A percentile compares a stretch with the other conserved stretches of the same genome.
phyloP scores from a whole-genome alignment of 257 asterid species.

The Thymus mandschuricus region DNA sequence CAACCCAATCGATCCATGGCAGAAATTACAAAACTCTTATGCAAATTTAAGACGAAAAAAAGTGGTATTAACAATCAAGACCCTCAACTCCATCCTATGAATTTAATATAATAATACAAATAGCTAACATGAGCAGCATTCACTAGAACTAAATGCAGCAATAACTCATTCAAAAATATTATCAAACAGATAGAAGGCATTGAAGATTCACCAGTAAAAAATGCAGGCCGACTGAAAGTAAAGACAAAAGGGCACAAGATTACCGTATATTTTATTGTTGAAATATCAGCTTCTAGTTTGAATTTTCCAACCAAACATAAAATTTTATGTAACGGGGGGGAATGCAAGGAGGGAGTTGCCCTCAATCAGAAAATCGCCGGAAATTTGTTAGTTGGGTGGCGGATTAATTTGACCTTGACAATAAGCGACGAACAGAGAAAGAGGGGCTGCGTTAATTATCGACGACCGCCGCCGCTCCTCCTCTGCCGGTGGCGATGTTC shows the following conservation, averaged over 20 bases:
- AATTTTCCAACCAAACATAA: not conserved
- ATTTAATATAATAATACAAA: not conserved
- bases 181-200: constrained; percentile 28
- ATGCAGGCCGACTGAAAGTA: not conserved
- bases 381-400: too few relatives aligned
- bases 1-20: not conserved
- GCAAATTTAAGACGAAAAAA: constrained; percentile 9
- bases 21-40: not conserved
- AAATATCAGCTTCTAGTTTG: not conserved
- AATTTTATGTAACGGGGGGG: not conserved
- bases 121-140: not conserved
- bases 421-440: too few relatives aligned
- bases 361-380: too few relatives aligned
- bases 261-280: not conserved
- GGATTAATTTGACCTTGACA: too few relatives aligned
- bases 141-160: not conserved
- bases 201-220: not conserved
- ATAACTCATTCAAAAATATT: not conserved
- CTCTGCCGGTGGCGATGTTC: too few relatives aligned
- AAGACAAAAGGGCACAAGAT: not conserved
- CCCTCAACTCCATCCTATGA: not conserved
- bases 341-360: too few relatives aligned
- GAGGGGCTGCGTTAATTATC: too few relatives aligned
- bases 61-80: not conserved
- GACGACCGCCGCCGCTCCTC: too few relatives aligned